Evolutionary conservation across 1,139 yeast species (phyloP).

Genomic region (Kodamaea sp.): DNA sequence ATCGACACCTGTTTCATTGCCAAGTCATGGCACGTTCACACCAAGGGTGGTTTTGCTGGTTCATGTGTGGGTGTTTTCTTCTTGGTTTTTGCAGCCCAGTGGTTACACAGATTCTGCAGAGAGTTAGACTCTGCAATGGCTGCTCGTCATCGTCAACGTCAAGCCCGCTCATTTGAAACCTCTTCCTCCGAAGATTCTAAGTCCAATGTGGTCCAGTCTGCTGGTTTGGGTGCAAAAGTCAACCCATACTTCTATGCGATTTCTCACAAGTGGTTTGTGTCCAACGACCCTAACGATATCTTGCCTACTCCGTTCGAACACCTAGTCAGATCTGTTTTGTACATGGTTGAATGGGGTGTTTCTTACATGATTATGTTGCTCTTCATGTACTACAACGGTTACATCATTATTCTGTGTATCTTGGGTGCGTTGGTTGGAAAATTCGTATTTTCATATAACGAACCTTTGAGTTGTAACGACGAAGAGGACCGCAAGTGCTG

Average conservation of each 20-base stretch:
- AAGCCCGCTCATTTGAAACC: not conserved
- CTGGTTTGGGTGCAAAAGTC: not conserved
- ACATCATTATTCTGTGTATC: conserved; percentile 61
- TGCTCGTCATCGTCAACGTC: conserved; percentile 9
- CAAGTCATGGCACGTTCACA: conserved; percentile 63
- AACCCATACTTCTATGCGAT: conserved; percentile 25
- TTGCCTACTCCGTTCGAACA: conserved; percentile 51
- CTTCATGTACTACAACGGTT: conserved; percentile 76
- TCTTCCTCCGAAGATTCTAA: conserved; percentile 8
- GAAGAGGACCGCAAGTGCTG: conserved; percentile 26
- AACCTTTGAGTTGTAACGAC: conserved; percentile 32
- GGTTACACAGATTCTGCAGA: conserved; percentile 56
- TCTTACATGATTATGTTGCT: conserved; percentile 67
- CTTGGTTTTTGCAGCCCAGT: conserved; percentile 56
- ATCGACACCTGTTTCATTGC: conserved; percentile 65
- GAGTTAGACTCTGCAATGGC: conserved; percentile 52
- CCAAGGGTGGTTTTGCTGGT: conserved; percentile 66
- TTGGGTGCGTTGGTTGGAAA: conserved; percentile 65
- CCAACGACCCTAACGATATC: conserved; percentile 14
- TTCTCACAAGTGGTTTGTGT: conserved; percentile 44
- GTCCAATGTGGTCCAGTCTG: not conserved
- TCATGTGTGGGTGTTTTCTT: conserved; percentile 66
- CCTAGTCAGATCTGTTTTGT: conserved; percentile 47
- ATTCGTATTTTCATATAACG: conserved; percentile 46
- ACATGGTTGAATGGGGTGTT: conserved; percentile 61